Evolutionary conservation across 2,329 filamentous ascomycete genomes (phyloP).

Genomic region (Myrmaecium sp.): DNA sequence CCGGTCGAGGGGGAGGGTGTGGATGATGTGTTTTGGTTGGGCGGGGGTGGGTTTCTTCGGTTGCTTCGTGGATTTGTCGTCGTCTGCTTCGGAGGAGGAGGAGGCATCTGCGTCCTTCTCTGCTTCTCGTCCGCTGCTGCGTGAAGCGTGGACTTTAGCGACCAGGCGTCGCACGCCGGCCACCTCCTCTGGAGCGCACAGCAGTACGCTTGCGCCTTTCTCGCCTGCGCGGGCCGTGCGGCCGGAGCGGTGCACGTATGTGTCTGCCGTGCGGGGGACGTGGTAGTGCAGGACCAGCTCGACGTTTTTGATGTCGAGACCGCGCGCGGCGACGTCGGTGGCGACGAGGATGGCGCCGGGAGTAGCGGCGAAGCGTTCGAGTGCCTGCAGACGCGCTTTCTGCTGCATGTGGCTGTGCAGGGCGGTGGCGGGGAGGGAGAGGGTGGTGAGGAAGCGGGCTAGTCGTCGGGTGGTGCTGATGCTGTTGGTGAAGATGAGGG

Average conservation of each 20-base stretch:
- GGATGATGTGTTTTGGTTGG: slow-evolving; percentile 65
- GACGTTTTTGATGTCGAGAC: slow-evolving; percentile 81
- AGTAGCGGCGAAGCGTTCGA: slow-evolving; percentile 69
- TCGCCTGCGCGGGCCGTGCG: slow-evolving; percentile 74
- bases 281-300: slow-evolving; percentile 92
- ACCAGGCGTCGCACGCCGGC: slow-evolving; percentile 67
- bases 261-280: slow-evolving; percentile 76
- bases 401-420: slow-evolving; percentile 92
- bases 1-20: slow-evolving; percentile 68
- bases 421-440: slow-evolving; percentile 58
- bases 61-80: slow-evolving; percentile 31
- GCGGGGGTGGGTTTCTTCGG: slow-evolving; percentile 26
- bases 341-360: slow-evolving; percentile 59
- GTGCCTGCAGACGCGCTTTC: slow-evolving; percentile 80
- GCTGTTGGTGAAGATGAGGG: slow-evolving; percentile 88
- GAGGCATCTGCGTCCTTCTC: slow-evolving; percentile 5
- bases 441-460: slow-evolving; percentile 65
- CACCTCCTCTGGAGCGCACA: slow-evolving; percentile 86
- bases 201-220: slow-evolving; percentile 64
- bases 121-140: no score
- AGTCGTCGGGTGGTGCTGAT: slow-evolving; percentile 83
- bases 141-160: slow-evolving; percentile 74
- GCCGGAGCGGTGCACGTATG: slow-evolving; percentile 89
- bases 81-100: slow-evolving; percentile 23
- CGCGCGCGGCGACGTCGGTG: slow-evolving; percentile 84